Conservation (phyloP, 164 flowering plant species). For the Dillenia turbinata region DNA sequence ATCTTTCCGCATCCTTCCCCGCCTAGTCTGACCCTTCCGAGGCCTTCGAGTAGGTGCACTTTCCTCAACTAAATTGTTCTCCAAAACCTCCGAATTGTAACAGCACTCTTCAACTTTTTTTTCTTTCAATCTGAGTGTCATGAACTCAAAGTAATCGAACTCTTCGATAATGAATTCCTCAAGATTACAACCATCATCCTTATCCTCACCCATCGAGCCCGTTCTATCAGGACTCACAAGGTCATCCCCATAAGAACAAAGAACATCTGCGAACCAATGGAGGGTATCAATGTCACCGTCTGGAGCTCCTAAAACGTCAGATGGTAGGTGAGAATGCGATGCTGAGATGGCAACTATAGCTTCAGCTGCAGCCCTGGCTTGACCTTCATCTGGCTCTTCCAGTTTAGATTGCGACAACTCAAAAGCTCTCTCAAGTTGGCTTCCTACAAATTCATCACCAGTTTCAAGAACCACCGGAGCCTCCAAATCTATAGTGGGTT, state of each 20-base stretch:
- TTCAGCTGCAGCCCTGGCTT: constrained; percentile 43
- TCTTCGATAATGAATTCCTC: constrained; percentile 18
- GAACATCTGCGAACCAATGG: constrained; percentile 56
- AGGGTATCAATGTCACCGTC: constrained; percentile 24
- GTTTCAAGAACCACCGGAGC: constrained; percentile 31
- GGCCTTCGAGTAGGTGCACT: too few relatives aligned
- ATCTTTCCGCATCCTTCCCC: constrained; percentile 89
- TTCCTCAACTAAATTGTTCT: background rate
- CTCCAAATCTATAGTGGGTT: constrained; percentile 60
- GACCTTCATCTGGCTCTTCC: constrained; percentile 13
- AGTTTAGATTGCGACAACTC: constrained; percentile 7
- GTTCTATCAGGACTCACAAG: constrained; percentile 4
- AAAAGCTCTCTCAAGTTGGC: constrained; percentile 5
- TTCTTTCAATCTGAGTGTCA: constrained; percentile 38
- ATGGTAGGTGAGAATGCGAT: constrained; percentile 3
- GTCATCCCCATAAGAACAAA: constrained; percentile 23
- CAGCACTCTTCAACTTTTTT: constrained; percentile 15
- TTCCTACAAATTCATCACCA: constrained; percentile 17
- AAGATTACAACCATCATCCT: background rate
- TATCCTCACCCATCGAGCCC: constrained; percentile 3
- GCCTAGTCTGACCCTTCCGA: constrained; percentile 63
- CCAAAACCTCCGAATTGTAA: constrained; percentile 5
- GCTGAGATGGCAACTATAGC: constrained; percentile 50
- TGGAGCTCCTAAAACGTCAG: constrained; percentile 12
- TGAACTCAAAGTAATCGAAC: constrained; percentile 40